phyloP scores from a whole-genome alignment of 2,329 filamentous ascomycete species.

The Metarhizium rileyi region DNA sequence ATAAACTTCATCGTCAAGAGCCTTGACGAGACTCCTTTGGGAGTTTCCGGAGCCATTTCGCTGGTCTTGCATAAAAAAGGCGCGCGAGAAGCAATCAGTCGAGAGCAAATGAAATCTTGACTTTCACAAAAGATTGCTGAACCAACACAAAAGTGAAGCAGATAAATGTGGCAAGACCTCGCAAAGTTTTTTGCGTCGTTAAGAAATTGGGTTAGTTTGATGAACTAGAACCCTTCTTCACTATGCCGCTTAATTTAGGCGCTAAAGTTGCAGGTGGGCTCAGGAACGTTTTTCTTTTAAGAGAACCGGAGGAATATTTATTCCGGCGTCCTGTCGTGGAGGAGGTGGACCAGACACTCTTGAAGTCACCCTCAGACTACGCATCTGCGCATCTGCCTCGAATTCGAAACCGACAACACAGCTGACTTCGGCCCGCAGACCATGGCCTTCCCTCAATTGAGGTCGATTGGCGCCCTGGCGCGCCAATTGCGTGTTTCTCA shows the following conservation, averaged over 20 bases:
- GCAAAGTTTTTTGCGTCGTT: neutral
- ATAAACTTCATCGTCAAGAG: slow-evolving; percentile 96
- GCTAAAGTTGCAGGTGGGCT: neutral
- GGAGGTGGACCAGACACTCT: neutral
- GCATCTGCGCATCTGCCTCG: neutral
- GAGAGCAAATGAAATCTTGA: too few species aligned
- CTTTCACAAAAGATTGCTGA: neutral
- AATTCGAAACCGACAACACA: slow-evolving; percentile 1
- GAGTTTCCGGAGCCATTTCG: slow-evolving; percentile 40
- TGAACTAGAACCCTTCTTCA: too few species aligned
- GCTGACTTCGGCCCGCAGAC: slow-evolving; percentile 7
- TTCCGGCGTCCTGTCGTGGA: slow-evolving; percentile 3
- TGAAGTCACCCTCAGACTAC: neutral
- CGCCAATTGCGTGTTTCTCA: slow-evolving; percentile 33
- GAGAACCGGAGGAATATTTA: slow-evolving; percentile 6
- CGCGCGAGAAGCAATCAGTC: neutral
- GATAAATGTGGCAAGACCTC: neutral
- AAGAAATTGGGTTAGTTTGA: neutral
- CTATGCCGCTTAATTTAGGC: too few species aligned
- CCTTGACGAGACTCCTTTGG: slow-evolving; percentile 70
- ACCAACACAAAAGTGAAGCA: neutral
- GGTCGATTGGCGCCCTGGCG: slow-evolving; percentile 32
- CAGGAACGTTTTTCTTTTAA: neutral
- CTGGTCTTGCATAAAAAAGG: neutral
- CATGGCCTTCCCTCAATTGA: slow-evolving; percentile 38